Base-by-base conservation (phyloP, 106 monocot genomes). In the Posidonia australis region DNA sequence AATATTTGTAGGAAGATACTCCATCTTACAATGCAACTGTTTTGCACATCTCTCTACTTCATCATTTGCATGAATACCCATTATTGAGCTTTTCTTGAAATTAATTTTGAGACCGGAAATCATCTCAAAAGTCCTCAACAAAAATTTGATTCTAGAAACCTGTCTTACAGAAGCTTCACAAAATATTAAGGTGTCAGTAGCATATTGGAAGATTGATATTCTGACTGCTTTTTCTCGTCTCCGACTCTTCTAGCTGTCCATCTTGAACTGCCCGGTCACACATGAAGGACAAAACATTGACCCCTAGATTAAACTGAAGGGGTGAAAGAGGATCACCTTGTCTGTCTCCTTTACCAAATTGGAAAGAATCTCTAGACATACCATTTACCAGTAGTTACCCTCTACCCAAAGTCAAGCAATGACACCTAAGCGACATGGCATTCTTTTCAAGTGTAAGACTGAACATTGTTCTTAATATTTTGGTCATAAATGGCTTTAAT, bases 141-240 rank as follows among this genome's bases (percentile, higher is more conserved):
- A 11, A n/a, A n/a, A n/a, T n/a, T n/a, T n/a, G n/a, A n/a, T n/a
- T n/a, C n/a, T n/a, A n/a, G n/a, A n/a, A n/a, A 14, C n/a, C 5
- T 0, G 0, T 48, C n/a, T 4, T 0, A 16, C 17, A 18, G 0
- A 4, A n/a, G 18, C n/a, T 5, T n/a, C 13, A 17, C 46, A 0
- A 4, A 6, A 0, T 0, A 14, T 0, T 48, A 14, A n/a, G 5
- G n/a, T 5, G 5, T 17, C 1, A 48, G 0, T 48, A n/a, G 14
- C 48, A 0, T 48, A 48, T 48, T n/a, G n/a, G 14, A 14, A 5
- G 18, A 0, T 0, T 48, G n/a, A n/a, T n/a, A n/a, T n/a, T n/a
- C n/a, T 48, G 14, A 1, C 48, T 17, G 0, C 0, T 17, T 3
- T n/a, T 13, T 6, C 18, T n/a, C 14, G 19, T 49, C 19, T 12